These are phyloP conservation scores for Penicillium macrosclerotiorum DNA, from an alignment of 495 filamentous ascomycete genomes.

Conservation along the genomic window DNA sequence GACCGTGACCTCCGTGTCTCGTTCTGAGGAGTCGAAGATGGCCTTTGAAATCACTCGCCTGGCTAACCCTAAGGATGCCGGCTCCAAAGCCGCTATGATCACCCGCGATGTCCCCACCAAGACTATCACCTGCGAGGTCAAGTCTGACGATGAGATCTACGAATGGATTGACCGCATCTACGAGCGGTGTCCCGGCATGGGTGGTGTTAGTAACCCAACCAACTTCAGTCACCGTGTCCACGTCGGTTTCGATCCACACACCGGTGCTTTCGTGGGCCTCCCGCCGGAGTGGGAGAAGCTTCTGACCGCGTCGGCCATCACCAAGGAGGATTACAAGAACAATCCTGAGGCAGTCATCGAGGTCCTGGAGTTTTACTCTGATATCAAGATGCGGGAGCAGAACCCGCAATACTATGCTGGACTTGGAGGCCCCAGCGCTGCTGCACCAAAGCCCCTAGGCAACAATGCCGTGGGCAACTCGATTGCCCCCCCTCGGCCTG, in stretches of 20 bases:
- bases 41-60: slow-evolving; percentile 87
- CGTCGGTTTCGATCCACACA: slow-evolving; percentile 92
- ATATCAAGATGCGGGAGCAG: slow-evolving; percentile 83
- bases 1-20: slow-evolving; percentile 79
- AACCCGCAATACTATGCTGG: slow-evolving; percentile 76
- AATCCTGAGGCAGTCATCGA: slow-evolving; percentile 98
- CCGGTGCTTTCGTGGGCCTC: slow-evolving; percentile 88
- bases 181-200: slow-evolving; percentile 92
- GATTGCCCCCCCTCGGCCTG: slow-evolving; percentile 76
- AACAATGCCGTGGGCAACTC: slow-evolving; percentile 55
- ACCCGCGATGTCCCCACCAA: slow-evolving; percentile 73
- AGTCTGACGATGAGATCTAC: slow-evolving; percentile 92
- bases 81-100: slow-evolving; percentile 57
- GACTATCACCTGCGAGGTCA: slow-evolving; percentile 83
- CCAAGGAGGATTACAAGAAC: slow-evolving; percentile 94
- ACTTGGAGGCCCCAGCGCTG: slow-evolving; percentile 51
- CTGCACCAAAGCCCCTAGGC: slow-evolving; percentile 42
- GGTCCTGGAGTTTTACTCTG: slow-evolving; percentile 95
- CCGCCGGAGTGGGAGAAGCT: slow-evolving; percentile 96
- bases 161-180: slow-evolving; percentile 98
- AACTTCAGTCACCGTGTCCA: slow-evolving; percentile 96
- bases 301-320: slow-evolving; percentile 91
- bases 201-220: slow-evolving; percentile 95
- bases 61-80: slow-evolving; percentile 59
- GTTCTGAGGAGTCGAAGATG: slow-evolving; percentile 81